Evolutionary conservation across 768 basidiomycete genomes (phyloP).

Genomic region (Suillus clintonianus): DNA sequence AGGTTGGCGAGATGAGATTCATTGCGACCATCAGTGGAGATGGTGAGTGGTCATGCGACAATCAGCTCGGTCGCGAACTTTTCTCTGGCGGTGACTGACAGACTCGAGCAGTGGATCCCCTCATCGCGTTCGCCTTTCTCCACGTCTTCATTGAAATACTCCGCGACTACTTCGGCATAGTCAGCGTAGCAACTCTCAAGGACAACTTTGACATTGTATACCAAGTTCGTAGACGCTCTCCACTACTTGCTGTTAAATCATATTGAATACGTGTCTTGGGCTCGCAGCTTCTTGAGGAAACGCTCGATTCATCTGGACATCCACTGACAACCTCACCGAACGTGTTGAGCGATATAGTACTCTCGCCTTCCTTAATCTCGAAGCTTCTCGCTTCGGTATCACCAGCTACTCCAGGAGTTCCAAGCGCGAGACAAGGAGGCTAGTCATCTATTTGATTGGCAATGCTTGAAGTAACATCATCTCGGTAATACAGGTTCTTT

Average conservation of each 20-base stretch:
- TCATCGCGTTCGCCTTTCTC: conserved; percentile 87
- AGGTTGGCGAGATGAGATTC: conserved; percentile 73
- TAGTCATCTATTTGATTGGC: background rate
- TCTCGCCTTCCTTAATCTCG: conserved; percentile 84
- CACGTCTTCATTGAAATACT: conserved; percentile 84
- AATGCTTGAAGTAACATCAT: background rate
- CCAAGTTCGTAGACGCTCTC: conserved; percentile 54
- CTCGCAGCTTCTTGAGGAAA: conserved; percentile 87
- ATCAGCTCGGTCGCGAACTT: no score
- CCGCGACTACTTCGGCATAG: conserved; percentile 83
- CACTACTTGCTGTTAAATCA: background rate
- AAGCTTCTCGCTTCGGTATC: conserved; percentile 55
- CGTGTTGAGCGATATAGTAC: conserved; percentile 88
- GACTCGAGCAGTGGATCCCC: conserved; percentile 70
- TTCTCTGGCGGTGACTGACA: background rate
- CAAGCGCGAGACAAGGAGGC: conserved; percentile 30
- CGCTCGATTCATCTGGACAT: conserved; percentile 90
- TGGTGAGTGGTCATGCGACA: conserved; percentile 50
- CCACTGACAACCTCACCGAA: conserved; percentile 90
- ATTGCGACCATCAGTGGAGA: conserved; percentile 84
- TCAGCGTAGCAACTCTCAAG: conserved; percentile 76
- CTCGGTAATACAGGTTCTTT: conserved; percentile 18
- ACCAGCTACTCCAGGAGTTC: conserved; percentile 22
- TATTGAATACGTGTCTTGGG: background rate
- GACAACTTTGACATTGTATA: conserved; percentile 97